Conservation (phyloP, 257 asterid species). For the Solanum tacnaense region DNA sequence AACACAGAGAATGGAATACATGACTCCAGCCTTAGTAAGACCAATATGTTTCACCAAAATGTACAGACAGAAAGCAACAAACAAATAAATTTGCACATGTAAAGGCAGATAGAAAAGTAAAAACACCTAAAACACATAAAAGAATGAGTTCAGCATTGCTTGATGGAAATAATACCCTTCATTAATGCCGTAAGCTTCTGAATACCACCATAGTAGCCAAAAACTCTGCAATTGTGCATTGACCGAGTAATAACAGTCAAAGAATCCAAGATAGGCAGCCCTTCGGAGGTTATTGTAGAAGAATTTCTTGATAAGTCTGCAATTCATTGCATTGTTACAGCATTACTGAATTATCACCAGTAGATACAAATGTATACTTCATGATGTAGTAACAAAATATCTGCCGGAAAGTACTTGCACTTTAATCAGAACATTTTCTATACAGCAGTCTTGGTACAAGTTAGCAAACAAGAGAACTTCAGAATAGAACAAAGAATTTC, state of each 20-base stretch:
- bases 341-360: not conserved
- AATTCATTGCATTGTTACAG: slow-evolving; percentile 13
- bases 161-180: slow-evolving; percentile 50
- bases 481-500: not conserved
- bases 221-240: slow-evolving; percentile 79
- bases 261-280: slow-evolving; percentile 73
- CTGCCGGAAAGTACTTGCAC: not conserved
- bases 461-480: not conserved
- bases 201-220: slow-evolving; percentile 75
- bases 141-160: not conserved
- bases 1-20: not conserved
- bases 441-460: not conserved
- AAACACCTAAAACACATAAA: not conserved
- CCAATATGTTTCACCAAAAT: not conserved
- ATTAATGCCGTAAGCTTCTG: slow-evolving; percentile 86
- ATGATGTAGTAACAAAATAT: not conserved
- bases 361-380: not conserved
- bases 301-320: slow-evolving; percentile 46
- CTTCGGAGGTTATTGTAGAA: slow-evolving; percentile 42
- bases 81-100: not conserved
- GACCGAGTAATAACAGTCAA: slow-evolving; percentile 68
- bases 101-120: not conserved
- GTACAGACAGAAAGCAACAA: not conserved
- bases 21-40: not conserved
- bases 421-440: not conserved